Evolutionary conservation across 106 monocot species (phyloP).

Genomic region (Apostasia ramifera): DNA sequence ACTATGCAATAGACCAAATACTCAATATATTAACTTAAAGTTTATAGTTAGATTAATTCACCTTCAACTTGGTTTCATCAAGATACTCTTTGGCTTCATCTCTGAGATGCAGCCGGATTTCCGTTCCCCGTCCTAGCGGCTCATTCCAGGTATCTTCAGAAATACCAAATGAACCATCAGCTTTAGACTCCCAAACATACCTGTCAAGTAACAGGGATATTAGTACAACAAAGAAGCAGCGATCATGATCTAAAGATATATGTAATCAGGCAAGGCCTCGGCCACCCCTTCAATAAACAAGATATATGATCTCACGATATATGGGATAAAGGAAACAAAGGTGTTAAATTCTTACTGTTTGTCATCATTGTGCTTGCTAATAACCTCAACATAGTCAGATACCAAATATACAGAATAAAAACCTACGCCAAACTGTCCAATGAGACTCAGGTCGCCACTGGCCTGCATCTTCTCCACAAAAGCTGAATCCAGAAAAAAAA

Average conservation of each 20-base stretch:
- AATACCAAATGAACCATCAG: conserved; percentile 92
- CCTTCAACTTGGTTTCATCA: conserved; percentile 91
- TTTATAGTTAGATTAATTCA: conserved; percentile 1
- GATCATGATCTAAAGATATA: too few species aligned
- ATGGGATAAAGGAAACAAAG: too few species aligned
- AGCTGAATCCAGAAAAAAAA: conserved; percentile 31
- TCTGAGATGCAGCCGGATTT: conserved; percentile 77
- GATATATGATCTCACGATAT: too few species aligned
- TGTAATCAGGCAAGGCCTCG: too few species aligned
- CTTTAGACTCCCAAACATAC: conserved; percentile 98
- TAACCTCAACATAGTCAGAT: conserved; percentile 96
- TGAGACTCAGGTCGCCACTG: conserved; percentile 91
- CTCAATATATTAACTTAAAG: too few species aligned
- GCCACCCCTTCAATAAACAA: too few species aligned
- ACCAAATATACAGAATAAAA: conserved; percentile 99
- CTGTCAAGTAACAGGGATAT: conserved; percentile 11
- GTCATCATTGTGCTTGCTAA: conserved; percentile 99
- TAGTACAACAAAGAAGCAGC: too few species aligned
- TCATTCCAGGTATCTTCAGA: conserved; percentile 98
- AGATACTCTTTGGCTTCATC: conserved; percentile 95
- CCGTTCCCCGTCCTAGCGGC: conserved; percentile 95
- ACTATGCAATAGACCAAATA: too few species aligned
- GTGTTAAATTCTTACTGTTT: conserved; percentile 58
- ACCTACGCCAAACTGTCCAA: conserved; percentile 98
- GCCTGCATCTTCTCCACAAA: conserved; percentile 99